phyloP scores from a whole-genome alignment of 2,329 filamentous ascomycete species.

The Trichophyton simii region DNA sequence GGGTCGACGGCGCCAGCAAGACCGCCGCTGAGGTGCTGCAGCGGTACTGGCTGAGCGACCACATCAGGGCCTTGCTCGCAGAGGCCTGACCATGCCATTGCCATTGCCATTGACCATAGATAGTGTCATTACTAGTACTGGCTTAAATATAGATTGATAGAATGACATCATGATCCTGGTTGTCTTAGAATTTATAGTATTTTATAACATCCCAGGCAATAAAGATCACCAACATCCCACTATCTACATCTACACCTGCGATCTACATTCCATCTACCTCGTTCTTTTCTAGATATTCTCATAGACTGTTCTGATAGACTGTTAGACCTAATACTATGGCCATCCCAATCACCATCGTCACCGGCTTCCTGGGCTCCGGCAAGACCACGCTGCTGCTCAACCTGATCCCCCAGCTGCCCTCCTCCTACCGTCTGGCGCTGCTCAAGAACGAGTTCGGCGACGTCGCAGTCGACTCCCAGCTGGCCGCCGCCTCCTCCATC shows the following conservation, averaged over 20 bases:
- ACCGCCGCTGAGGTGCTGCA: slow-evolving; percentile 44
- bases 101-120: no score
- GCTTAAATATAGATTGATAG: no score
- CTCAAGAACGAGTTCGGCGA: slow-evolving; percentile 98
- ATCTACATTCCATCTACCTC: no score
- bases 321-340: slow-evolving; percentile 1
- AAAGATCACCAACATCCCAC: no score
- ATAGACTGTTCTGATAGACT: no score
- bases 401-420: slow-evolving; percentile 79
- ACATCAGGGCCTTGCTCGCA: slow-evolving; percentile 33
- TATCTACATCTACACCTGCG: no score
- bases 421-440: slow-evolving; percentile 78
- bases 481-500: slow-evolving; percentile 70
- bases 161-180: no score
- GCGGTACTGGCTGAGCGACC: slow-evolving; percentile 49
- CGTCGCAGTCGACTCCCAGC: slow-evolving; percentile 80
- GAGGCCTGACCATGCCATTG: background rate
- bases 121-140: no score
- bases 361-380: slow-evolving; percentile 88
- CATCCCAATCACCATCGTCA: slow-evolving; percentile 87
- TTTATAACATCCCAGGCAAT: no score
- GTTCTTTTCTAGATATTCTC: no score
- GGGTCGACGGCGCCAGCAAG: slow-evolving; percentile 50
- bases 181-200: no score
- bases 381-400: slow-evolving; percentile 95